Base-by-base conservation (phyloP, 2,329 filamentous ascomycete genomes). In the Penicillium occitanis region DNA sequence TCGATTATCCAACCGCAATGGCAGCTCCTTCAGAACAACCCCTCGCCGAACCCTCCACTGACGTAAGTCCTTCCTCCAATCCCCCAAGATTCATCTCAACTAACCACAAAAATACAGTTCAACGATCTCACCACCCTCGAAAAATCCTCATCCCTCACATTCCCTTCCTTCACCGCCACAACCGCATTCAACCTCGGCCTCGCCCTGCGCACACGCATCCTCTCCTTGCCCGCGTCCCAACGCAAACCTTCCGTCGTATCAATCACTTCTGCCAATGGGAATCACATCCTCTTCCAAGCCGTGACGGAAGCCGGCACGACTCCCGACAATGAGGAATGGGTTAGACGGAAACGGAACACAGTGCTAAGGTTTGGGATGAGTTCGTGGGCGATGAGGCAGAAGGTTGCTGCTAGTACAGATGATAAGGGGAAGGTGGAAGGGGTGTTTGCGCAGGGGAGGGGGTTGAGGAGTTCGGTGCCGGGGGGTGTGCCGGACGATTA, bases 241-340 rank as follows among this genome's bases (percentile, higher is more conserved):
- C 75, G 76, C 71, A 76, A 75, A 51, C 77, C 80, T 0, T 77
- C 79, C 28, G 69, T 81, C 0, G 76, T 82, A 69, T 77, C 74
- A 53, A 81, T 82, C 67, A 68, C 78, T 2, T 59, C 77, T n/a
- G 70, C 73, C 22, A 58, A 71, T 68, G 61, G 70, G 67, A 67
- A 64, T 11, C 89, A 90, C 71, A 81, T 87, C 1, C 78, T 94
- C 22, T 94, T 92, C 81, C 90, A 93, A 75, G 82, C 83, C 66
- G 87, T 86, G 3, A 90, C 88, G 0, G 86, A 90, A 48, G 79
- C 86, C 0, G 91, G 91, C 6, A 86, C 87, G 4, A 82, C 85
- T 67, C 89, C 90, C 0, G 91, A 94, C 76, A 90, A 91, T 72
- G 88, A 91, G 75, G 78, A 79, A 33, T 91, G 89, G 90, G 88